A percentile compares a stretch with the other conserved stretches of the same genome.
Evolutionary conservation across 805 yeast genomes (phyloP).

Genomic region (Myxozyma melibiosi): DNA sequence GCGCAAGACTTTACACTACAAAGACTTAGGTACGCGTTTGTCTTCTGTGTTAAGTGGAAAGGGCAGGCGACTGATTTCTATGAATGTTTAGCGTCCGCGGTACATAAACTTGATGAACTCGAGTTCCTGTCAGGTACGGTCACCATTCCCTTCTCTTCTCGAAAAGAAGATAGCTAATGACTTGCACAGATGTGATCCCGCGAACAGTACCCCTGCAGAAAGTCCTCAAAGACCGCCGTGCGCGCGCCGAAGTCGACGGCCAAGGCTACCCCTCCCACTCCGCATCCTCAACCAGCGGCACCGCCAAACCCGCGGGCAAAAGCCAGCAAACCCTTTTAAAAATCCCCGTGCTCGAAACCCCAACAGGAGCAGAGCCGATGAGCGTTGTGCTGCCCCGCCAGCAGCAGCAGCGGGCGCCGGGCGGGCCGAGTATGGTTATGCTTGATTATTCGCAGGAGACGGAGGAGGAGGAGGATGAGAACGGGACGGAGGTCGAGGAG

Average conservation of each 20-base stretch:
- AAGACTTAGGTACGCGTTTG: conserved; percentile 28
- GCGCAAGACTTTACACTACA: conserved; percentile 35
- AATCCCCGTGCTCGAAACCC: conserved; percentile 6
- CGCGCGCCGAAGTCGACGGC: conserved; percentile 4
- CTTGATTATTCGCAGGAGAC: conserved; percentile 8
- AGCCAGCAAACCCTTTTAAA: conserved; percentile 9
- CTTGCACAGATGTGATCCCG: conserved; percentile 31
- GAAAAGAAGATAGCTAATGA: background rate
- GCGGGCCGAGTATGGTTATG: background rate
- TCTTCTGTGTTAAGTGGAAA: background rate
- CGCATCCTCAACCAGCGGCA: background rate
- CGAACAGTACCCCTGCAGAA: conserved; percentile 30
- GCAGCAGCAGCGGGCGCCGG: background rate
- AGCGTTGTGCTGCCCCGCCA: background rate
- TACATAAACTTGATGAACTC: conserved; percentile 31
- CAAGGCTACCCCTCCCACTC: conserved; percentile 6
- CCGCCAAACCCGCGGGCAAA: background rate
- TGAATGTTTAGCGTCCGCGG: conserved; percentile 31
- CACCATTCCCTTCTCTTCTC: too few relatives aligned
- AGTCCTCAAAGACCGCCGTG: conserved; percentile 24
- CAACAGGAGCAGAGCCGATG: background rate
- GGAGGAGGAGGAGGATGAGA: conserved; percentile 11
- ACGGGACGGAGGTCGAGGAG: conserved; percentile 6
- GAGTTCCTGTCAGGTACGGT: conserved; percentile 33
- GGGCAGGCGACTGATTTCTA: background rate